Evolutionary conservation across 805 yeast species (phyloP).

Genomic region (Wickerhamomyces subpelliculosus): DNA sequence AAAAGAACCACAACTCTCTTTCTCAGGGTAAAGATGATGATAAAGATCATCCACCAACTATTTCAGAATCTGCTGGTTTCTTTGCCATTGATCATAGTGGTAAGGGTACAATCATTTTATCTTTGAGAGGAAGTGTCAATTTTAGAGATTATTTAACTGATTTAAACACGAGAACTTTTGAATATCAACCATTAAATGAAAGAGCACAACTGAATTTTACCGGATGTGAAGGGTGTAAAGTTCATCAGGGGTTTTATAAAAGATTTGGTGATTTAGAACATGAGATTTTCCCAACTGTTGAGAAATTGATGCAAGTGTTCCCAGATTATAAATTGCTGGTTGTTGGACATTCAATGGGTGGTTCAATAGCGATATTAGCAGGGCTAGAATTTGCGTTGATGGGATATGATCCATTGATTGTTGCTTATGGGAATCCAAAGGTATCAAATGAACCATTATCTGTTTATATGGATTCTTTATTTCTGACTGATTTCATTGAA

Average conservation of each 20-base stretch:
- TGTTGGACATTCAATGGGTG: constrained; percentile 75
- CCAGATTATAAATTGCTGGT: constrained; percentile 47
- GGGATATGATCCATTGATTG: constrained; percentile 49
- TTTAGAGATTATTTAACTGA: constrained; percentile 56
- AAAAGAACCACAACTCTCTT: no score
- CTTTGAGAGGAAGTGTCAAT: constrained; percentile 58
- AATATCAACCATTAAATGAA: constrained; percentile 16
- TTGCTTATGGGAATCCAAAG: constrained; percentile 65
- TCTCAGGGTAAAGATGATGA: constrained; percentile 1
- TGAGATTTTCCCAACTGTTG: constrained; percentile 21
- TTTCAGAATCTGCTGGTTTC: constrained; percentile 31
- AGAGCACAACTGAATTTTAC: constrained; percentile 4
- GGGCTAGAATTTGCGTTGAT: constrained; percentile 54
- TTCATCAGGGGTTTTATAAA: constrained; percentile 57
- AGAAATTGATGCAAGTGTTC: constrained; percentile 27
- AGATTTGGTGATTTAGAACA: constrained; percentile 36
- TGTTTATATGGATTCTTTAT: constrained; percentile 44
- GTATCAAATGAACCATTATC: constrained; percentile 49
- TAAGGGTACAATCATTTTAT: constrained; percentile 38
- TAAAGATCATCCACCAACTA: neutral
- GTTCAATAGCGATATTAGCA: constrained; percentile 55
- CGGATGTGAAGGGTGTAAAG: constrained; percentile 43
- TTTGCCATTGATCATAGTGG: constrained; percentile 42
- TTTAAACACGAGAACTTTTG: constrained; percentile 30
- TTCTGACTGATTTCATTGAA: constrained; percentile 31